Evolutionary conservation across 1,139 yeast species (phyloP), one percentile per base, ranked within the genome.

Genomic region (Suhomyces bokatorum): DNA sequence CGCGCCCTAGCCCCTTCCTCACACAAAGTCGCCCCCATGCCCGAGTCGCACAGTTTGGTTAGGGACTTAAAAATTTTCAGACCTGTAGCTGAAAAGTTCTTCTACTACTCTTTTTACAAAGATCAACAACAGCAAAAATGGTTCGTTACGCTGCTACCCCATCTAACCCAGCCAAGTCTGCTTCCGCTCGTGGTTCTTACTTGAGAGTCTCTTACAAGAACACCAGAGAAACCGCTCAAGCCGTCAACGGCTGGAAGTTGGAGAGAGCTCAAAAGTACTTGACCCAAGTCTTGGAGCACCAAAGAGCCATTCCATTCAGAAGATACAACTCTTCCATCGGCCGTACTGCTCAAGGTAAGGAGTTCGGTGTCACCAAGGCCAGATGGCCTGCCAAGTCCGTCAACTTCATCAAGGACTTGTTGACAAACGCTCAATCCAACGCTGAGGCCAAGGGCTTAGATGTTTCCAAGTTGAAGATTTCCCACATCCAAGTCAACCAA

Each of bases 351-450:
- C 99, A 93, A 82, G 99, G 97, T 80, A 93, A 93, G 81, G 99
- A 93, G 83, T 95, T 91, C 71, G 99, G 98, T 79, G 97, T 90
- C 73, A 90, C 97, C 84, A 91, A 88, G 82, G 99, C 98, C 67
- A 91, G 99, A 89, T 93, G 99, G 99, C 99, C 99, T 72, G 96
- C 83, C 61, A 93, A 95, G 87, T 88, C 97, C 58, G 97, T 93
- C 74, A 87, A 89, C 81, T 90, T 87, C 77, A 79, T 93, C 69
- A 85, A 87, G 75, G 97, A 89, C 75, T 85, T 93, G 73, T 85
- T 93, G 78, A 85, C 85, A 78, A 95, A 93, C 77, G 99, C 99
- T 72, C 93, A 90, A 77, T 85, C 99, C 69, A 95, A 93, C 81
- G 99, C 99, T 76, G 99, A 93, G 73, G 87, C 96, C 65, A 93